These are phyloP conservation scores for Polytrichum formosum DNA, from an alignment of 225 moss, liverwort and hornwort species.

Conservation along the genomic window DNA sequence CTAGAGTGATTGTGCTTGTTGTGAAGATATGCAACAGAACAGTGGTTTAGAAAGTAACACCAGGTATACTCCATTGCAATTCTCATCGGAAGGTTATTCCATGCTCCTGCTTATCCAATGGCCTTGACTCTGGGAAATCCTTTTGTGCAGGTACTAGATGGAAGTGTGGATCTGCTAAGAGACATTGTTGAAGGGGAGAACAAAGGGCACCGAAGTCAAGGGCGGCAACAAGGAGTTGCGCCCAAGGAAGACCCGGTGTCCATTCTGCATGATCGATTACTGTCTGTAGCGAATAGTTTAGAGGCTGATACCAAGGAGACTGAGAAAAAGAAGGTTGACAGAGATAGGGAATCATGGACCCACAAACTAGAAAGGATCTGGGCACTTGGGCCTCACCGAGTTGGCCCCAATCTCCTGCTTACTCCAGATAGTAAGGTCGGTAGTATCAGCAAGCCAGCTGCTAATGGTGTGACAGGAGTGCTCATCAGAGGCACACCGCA, in stretches of 20 bases:
- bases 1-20: background rate
- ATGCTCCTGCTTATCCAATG: too few relatives aligned
- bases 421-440: conserved; percentile 36
- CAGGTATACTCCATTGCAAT: too few relatives aligned
- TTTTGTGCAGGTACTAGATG: conserved; percentile 70
- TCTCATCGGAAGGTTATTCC: too few relatives aligned
- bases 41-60: too few relatives aligned
- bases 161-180: conserved; percentile 72
- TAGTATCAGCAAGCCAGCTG: conserved; percentile 22
- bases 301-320: conserved; percentile 12
- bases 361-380: conserved; percentile 69
- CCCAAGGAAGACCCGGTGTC: conserved; percentile 62
- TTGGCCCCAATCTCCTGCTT: conserved; percentile 78
- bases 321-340: conserved; percentile 38
- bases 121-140: too few relatives aligned
- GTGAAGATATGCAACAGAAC: too few relatives aligned
- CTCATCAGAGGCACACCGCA: conserved; percentile 60
- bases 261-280: conserved; percentile 54
- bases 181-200: conserved; percentile 73
- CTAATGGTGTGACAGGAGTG: conserved; percentile 29
- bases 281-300: conserved; percentile 50
- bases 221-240: conserved; percentile 24
- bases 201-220: conserved; percentile 34
- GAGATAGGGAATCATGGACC: conserved; percentile 43
- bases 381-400: conserved; percentile 92